Evolutionary conservation across 768 basidiomycete species (phyloP).

Genomic region (Xanthoconium stramineum): DNA sequence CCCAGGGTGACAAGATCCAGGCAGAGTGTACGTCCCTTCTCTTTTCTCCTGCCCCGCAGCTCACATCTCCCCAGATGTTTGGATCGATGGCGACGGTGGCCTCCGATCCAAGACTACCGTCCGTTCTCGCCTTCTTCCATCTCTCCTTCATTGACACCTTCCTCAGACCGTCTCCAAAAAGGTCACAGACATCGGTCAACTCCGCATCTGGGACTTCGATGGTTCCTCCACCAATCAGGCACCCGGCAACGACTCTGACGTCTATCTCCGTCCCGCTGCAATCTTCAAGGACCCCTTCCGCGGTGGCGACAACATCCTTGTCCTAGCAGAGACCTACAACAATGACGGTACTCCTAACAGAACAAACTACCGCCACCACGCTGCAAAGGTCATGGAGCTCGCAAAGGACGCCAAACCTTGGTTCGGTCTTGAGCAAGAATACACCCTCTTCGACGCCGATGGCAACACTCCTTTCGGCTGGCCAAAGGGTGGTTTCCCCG

Average conservation of each 20-base stretch:
- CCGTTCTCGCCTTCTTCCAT: slow-evolving; percentile 24
- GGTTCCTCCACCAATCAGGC: slow-evolving; percentile 98
- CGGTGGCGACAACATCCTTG: slow-evolving; percentile 95
- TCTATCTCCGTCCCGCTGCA: slow-evolving; percentile 94
- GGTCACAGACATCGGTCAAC: slow-evolving; percentile 82
- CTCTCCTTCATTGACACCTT: not conserved
- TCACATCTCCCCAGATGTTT: slow-evolving; percentile 66
- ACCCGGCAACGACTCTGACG: slow-evolving; percentile 92
- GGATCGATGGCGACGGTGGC: slow-evolving; percentile 94
- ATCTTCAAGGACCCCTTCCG: slow-evolving; percentile 99
- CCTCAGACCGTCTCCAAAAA: slow-evolving; percentile 81
- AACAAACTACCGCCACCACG: slow-evolving; percentile 93
- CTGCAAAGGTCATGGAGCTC: slow-evolving; percentile 93
- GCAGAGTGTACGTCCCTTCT: slow-evolving; percentile 72
- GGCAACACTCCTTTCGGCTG: slow-evolving; percentile 82
- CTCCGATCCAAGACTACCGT: slow-evolving; percentile 97
- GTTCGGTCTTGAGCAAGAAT: slow-evolving; percentile 99
- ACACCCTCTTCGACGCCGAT: slow-evolving; percentile 94
- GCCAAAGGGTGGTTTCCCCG: slow-evolving; percentile 99
- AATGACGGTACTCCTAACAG: slow-evolving; percentile 97
- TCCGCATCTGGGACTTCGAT: slow-evolving; percentile 99
- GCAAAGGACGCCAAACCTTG: slow-evolving; percentile 80
- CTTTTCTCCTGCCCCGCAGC: not conserved
- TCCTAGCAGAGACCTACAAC: slow-evolving; percentile 97
- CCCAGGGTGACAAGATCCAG: slow-evolving; percentile 90